Evolutionary conservation across 2,329 filamentous ascomycete species (phyloP), one percentile per base, ranked within the genome.

Genomic region (Trichoderma oligosporum): DNA sequence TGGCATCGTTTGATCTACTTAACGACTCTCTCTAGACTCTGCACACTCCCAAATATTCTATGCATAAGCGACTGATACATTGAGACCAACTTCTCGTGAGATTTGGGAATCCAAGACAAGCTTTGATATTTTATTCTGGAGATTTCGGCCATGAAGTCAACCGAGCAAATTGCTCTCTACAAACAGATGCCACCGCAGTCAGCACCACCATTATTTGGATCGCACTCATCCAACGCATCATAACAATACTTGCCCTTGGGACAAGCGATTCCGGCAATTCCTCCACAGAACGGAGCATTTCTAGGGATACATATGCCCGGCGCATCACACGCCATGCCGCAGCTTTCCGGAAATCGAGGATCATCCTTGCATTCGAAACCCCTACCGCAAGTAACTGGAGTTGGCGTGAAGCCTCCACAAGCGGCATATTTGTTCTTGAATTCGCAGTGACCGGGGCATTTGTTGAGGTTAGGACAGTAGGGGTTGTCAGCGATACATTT

Each of bases 251-350:
- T 29, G 0, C 67, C 64, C 39, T 59, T 60, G 0, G 69, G 67
- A 39, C 71, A 73, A n/a, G 14, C 1, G 1, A 45, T 24, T 0
- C 66, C 70, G 0, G 14, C 7, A 8, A 73, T 59, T 0, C 71
- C 71, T 2, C 61, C 61, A 20, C 71, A 73, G 0, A 27, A 36
- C 1, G 44, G 52, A 1, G 53, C 54, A 5, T 60, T 60, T 22
- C 58, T 61, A 24, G 67, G 66, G 1, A 70, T 61, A 42, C 68
- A 74, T 22, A 74, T 72, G 1, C 71, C 71, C 0, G 67, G 67
- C 6, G 18, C 51, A 39, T 73, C 71, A 53, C 71, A 73, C 3
- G 71, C 67, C 65, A 71, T 61, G 7, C 71, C 71, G 39, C 71
- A 73, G 49, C 62, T 55, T 8, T 22, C 58, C 27, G 62, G 63